A percentile compares a stretch with the other conserved stretches of the same genome.
These are phyloP conservation scores for Firmiana major DNA, from an alignment of 345 rosid species.

Conservation along the genomic window DNA sequence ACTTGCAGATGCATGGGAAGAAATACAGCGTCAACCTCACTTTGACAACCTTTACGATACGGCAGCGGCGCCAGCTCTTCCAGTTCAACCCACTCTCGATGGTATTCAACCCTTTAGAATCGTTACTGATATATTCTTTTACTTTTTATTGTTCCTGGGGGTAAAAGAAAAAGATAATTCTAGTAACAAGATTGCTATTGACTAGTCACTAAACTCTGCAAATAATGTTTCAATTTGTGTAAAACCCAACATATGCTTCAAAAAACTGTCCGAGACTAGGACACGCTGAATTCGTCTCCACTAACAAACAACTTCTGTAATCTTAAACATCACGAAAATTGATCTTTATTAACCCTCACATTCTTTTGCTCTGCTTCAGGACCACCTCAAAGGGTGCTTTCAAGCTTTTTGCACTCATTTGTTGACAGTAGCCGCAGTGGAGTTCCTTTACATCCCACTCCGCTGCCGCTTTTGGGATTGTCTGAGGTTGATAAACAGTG, in stretches of 20 bases:
- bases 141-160: not conserved
- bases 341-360: not conserved
- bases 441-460: constrained; percentile 79
- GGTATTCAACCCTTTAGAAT: constrained; percentile 37
- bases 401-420: constrained; percentile 84
- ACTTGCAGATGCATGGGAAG: constrained; percentile 78
- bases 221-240: not conserved
- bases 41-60: constrained; percentile 39
- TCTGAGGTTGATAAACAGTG: constrained; percentile 93
- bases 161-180: not conserved
- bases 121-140: constrained; percentile 3
- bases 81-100: constrained; percentile 57
- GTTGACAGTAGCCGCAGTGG: constrained; percentile 87
- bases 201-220: not conserved
- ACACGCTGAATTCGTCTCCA: not conserved
- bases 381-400: constrained; percentile 89
- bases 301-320: not conserved
- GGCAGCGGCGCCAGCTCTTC: constrained; percentile 40
- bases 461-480: constrained; percentile 77
- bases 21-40: constrained; percentile 51
- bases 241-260: not conserved
- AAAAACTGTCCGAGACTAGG: not conserved
- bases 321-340: not conserved
- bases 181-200: not conserved
- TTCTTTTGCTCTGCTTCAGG: constrained; percentile 35